A percentile compares a stretch with the other conserved stretches of the same genome.
Conservation (phyloP, 108 stramenopile genomes). For the Hondaea fermentalgiana region DNA sequence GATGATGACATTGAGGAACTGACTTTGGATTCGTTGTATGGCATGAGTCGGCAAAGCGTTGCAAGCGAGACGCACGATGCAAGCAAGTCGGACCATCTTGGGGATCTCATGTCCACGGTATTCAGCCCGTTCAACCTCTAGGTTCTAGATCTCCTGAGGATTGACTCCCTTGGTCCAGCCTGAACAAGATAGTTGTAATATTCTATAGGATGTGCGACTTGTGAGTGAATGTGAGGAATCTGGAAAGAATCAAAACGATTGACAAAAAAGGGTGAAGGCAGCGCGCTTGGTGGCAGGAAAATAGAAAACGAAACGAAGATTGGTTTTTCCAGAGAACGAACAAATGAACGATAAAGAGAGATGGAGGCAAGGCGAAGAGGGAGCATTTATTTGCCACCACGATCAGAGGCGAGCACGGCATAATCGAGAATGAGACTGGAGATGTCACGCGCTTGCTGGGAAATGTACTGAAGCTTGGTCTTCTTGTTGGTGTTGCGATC, state of each 20-base stretch:
- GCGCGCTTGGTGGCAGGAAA: no score
- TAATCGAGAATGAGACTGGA: constrained; percentile 54
- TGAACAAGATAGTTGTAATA: no score
- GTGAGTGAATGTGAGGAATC: no score
- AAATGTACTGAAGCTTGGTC: constrained; percentile 39
- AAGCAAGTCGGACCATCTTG: background rate
- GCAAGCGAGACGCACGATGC: background rate
- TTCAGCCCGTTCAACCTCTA: background rate
- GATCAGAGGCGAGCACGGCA: background rate
- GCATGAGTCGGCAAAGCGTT: background rate
- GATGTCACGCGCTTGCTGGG: constrained; percentile 53
- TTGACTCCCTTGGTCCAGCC: no score
- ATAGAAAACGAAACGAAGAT: no score
- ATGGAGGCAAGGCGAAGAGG: background rate
- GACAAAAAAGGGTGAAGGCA: no score
- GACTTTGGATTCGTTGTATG: background rate
- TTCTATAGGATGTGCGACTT: no score
- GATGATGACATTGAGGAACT: constrained; percentile 20
- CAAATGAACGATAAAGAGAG: background rate
- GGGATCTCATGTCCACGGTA: background rate
- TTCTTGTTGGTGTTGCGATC: constrained; percentile 37
- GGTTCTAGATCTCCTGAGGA: no score
- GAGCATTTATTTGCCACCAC: background rate
- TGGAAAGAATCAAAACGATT: no score
- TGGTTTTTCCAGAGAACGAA: no score